These are phyloP conservation scores for Radiomyces spectabilis DNA, from an alignment of 192 early-diverging fungal species.

Conservation along the genomic window DNA sequence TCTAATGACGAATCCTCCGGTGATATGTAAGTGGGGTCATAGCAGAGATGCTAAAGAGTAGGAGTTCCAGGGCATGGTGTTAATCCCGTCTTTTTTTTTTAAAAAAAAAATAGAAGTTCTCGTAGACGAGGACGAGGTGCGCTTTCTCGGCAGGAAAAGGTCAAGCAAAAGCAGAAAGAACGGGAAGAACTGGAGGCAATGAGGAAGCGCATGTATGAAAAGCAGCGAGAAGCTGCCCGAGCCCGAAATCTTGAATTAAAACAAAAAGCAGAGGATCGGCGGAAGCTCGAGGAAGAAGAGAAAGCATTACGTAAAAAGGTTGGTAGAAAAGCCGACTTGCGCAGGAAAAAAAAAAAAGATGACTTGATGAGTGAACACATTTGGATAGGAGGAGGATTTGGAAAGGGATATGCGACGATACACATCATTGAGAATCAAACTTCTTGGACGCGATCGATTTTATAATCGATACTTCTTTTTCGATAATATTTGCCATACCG, in stretches of 20 bases:
- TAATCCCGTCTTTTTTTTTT: no score
- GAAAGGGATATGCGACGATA: constrained; percentile 58
- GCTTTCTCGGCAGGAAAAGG: no score
- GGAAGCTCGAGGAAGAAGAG: constrained; percentile 46
- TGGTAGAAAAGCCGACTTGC: background rate
- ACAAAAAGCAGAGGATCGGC: constrained; percentile 24
- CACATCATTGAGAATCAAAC: constrained; percentile 54
- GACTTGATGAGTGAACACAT: no score
- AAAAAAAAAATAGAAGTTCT: no score
- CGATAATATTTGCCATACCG: constrained; percentile 59
- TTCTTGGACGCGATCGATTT: constrained; percentile 77
- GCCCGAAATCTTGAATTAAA: constrained; percentile 26
- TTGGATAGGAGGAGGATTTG: constrained; percentile 46
- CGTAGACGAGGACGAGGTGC: no score
- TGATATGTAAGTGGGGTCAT: no score
- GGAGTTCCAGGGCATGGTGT: no score
- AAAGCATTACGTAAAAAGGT: constrained; percentile 28
- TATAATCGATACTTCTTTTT: constrained; percentile 85
- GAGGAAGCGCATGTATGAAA: constrained; percentile 28
- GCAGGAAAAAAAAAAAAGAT: no score
- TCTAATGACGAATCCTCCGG: background rate
- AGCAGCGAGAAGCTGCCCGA: constrained; percentile 32
- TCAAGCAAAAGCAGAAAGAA: constrained; percentile 30
- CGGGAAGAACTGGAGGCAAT: constrained; percentile 34
- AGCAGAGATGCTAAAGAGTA: no score